phyloP scores from a whole-genome alignment of 106 monocot genomes.

The Dendrobium chrysotoxum region DNA sequence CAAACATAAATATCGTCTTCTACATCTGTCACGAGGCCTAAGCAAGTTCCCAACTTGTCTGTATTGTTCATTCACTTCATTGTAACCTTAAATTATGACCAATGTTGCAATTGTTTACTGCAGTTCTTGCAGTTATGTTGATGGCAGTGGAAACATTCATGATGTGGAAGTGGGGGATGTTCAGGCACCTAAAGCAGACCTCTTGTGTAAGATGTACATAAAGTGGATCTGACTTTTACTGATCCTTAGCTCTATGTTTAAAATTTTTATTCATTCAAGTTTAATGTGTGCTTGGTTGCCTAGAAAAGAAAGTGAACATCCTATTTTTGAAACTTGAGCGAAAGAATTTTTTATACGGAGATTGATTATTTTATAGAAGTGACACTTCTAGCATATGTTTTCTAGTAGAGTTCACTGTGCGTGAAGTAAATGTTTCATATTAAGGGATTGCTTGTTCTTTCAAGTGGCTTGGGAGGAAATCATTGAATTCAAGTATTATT shows the following conservation, averaged over 20 bases:
- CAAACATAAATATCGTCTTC: not conserved
- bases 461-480: not conserved
- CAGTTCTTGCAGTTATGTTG: conserved; percentile 75
- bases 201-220: conserved; percentile 50
- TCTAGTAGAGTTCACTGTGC: not conserved
- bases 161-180: conserved; percentile 58
- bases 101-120: not conserved
- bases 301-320: not conserved
- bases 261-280: not conserved
- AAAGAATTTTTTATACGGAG: no score
- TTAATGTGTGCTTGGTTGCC: not conserved
- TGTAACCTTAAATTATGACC: not conserved
- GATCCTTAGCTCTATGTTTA: not conserved
- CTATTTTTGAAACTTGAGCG: not conserved
- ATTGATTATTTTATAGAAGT: no score
- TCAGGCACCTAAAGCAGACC: conserved; percentile 47
- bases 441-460: not conserved
- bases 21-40: not conserved
- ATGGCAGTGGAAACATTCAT: conserved; percentile 41
- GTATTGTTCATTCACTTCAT: not conserved
- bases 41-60: not conserved
- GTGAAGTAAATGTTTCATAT: not conserved
- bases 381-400: not conserved
- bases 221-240: conserved; percentile 3
- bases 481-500: not conserved